Evolutionary conservation across 495 filamentous ascomycete species (phyloP).

Genomic region (Daldinia decipiens): DNA sequence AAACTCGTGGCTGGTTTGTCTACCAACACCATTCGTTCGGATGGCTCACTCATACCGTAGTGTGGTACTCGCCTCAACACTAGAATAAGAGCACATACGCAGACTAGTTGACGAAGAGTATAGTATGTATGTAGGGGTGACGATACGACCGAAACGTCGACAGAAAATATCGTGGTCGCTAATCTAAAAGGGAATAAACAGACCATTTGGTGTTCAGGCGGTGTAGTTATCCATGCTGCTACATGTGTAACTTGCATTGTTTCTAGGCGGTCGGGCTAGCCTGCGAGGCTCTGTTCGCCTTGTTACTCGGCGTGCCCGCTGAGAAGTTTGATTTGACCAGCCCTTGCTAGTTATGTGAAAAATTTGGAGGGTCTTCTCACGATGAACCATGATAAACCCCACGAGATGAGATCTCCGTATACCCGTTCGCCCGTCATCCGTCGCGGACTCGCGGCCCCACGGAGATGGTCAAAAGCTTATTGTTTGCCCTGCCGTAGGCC

Average conservation of each 20-base stretch:
- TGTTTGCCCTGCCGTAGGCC: slow-evolving; percentile 13
- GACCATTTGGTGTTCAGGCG: slow-evolving; percentile 6
- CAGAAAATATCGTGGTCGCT: background rate
- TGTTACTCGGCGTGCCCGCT: slow-evolving; percentile 1
- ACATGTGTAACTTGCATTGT: slow-evolving; percentile 22
- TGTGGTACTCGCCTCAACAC: slow-evolving; percentile 15
- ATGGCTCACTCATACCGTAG: slow-evolving; percentile 14
- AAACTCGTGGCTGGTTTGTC: slow-evolving; percentile 11
- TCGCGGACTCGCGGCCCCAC: slow-evolving; percentile 31
- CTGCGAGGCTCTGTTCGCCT: slow-evolving; percentile 16
- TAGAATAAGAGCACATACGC: background rate
- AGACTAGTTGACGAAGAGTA: slow-evolving; percentile 1
- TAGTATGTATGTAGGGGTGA: slow-evolving; percentile 11
- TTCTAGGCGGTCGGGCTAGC: slow-evolving; percentile 6
- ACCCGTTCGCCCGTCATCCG: slow-evolving; percentile 24
- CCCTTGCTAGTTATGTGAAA: slow-evolving; percentile 17
- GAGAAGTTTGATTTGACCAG: background rate
- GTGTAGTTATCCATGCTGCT: slow-evolving; percentile 18
- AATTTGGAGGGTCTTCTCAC: background rate
- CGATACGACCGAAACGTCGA: slow-evolving; percentile 11
- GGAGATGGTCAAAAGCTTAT: slow-evolving; percentile 32
- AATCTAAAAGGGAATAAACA: slow-evolving; percentile 6
- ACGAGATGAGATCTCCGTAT: slow-evolving; percentile 33
- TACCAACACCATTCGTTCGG: slow-evolving; percentile 10
- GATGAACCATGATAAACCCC: slow-evolving; percentile 32